phyloP scores from a whole-genome alignment of 129 eudicot species.

The Chrysanthemum makinoi region DNA sequence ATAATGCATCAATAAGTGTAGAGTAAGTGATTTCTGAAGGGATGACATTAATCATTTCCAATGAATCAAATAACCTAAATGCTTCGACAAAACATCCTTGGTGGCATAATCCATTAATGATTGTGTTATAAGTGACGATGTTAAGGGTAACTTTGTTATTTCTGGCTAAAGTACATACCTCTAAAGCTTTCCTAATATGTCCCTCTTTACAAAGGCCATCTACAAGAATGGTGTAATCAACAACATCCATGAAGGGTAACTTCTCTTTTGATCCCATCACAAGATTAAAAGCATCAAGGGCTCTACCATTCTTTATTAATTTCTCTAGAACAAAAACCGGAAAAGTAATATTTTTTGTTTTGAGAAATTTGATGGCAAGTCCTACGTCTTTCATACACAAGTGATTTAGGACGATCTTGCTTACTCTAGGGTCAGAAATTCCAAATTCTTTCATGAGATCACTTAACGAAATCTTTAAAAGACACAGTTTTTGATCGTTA shows the following conservation, averaged over 20 bases:
- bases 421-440: slow-evolving; percentile 38
- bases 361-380: slow-evolving; percentile 52
- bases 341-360: slow-evolving; percentile 29
- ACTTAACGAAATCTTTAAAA: slow-evolving; percentile 35
- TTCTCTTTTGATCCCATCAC: slow-evolving; percentile 47
- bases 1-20: slow-evolving; percentile 58
- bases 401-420: slow-evolving; percentile 43
- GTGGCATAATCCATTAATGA: slow-evolving; percentile 69
- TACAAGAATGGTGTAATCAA: slow-evolving; percentile 61
- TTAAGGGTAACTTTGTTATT: slow-evolving; percentile 45
- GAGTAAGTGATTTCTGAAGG: slow-evolving; percentile 84
- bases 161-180: slow-evolving; percentile 55
- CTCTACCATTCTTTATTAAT: slow-evolving; percentile 48
- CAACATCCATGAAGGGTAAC: slow-evolving; percentile 54
- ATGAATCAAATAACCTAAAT: slow-evolving; percentile 78
- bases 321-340: slow-evolving; percentile 38
- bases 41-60: slow-evolving; percentile 49
- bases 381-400: slow-evolving; percentile 54
- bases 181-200: slow-evolving; percentile 65
- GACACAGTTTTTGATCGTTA: slow-evolving; percentile 24
- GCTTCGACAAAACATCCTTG: slow-evolving; percentile 85
- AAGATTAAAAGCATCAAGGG: slow-evolving; percentile 65
- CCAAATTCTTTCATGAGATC: slow-evolving; percentile 55
- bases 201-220: slow-evolving; percentile 74
- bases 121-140: slow-evolving; percentile 63